Evolutionary conservation across 495 filamentous ascomycete genomes (phyloP).

Genomic region (Bathelium albidoporum): DNA sequence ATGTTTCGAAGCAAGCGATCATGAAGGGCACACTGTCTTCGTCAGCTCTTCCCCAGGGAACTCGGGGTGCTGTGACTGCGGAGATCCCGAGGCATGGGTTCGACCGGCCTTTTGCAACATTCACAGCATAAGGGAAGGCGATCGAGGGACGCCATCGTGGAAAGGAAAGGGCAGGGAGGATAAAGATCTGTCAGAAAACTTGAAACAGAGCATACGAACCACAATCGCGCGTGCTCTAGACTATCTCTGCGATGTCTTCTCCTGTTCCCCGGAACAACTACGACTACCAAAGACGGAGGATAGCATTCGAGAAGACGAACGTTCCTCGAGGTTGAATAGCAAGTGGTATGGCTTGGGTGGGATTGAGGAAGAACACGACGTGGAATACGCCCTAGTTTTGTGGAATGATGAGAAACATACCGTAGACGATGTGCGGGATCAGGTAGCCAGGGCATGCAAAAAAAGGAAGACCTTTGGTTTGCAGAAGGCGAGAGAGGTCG

Average conservation of each 20-base stretch:
- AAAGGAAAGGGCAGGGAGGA: conserved; percentile 45
- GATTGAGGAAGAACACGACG: conserved; percentile 41
- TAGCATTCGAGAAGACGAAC: conserved; percentile 71
- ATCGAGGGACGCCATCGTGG: conserved; percentile 34
- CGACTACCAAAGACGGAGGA: conserved; percentile 72
- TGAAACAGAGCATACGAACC: conserved; percentile 62
- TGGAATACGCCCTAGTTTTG: conserved; percentile 76
- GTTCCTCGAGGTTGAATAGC: conserved; percentile 60
- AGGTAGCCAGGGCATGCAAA: conserved; percentile 83
- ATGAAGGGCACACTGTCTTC: conserved; percentile 84
- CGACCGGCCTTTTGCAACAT: conserved; percentile 84
- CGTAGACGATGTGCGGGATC: conserved; percentile 75
- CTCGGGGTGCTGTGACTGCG: conserved; percentile 93
- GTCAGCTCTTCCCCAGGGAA: conserved; percentile 79
- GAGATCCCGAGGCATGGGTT: conserved; percentile 88
- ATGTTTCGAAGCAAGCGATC: conserved; percentile 92
- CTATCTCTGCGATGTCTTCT: conserved; percentile 94
- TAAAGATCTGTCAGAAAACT: conserved; percentile 53
- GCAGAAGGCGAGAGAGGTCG: conserved; percentile 72
- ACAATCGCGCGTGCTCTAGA: conserved; percentile 80
- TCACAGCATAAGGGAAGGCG: conserved; percentile 45
- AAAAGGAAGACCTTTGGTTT: conserved; percentile 56
- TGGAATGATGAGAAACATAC: conserved; percentile 99
- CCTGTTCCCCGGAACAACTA: conserved; percentile 92
- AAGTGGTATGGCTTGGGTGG: conserved; percentile 57